Percentiles rank a stretch among this genome's conserved stretches.
phyloP scores from a whole-genome alignment of 2,329 filamentous ascomycete genomes.

The Albifimbria verrucaria region DNA sequence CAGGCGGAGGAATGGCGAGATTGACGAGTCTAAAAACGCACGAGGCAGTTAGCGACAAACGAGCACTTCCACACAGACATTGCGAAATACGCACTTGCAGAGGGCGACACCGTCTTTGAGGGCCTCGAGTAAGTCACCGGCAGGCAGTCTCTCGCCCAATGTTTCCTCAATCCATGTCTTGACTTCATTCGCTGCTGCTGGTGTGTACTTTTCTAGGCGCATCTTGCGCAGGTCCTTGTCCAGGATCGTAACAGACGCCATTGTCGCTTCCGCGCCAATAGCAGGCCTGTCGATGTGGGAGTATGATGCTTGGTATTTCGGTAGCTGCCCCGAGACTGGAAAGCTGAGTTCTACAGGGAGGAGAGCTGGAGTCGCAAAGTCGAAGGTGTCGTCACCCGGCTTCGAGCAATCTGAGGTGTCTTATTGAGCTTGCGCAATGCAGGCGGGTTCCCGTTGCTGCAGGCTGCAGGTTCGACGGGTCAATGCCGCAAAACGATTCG shows the following conservation, averaged over 20 bases:
- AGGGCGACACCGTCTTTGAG: conserved; percentile 89
- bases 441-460: neutral
- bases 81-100: conserved; percentile 80
- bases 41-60: conserved; percentile 9
- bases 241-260: conserved; percentile 91
- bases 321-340: no score
- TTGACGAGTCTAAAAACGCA: conserved; percentile 68
- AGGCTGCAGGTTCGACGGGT: no score
- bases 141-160: conserved; percentile 68
- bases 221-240: conserved; percentile 94
- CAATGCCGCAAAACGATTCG: no score
- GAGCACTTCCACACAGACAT: no score
- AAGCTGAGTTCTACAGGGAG: no score
- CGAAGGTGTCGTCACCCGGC: neutral
- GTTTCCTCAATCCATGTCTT: conserved; percentile 81
- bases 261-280: no score
- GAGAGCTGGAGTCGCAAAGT: no score
- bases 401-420: no score
- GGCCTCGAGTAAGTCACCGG: conserved; percentile 75
- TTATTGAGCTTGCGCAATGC: no score
- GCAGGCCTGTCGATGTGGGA: no score
- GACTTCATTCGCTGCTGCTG: conserved; percentile 81
- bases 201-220: conserved; percentile 91
- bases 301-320: no score
- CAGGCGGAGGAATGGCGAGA: conserved; percentile 69